phyloP scores from a whole-genome alignment of 164 flowering plant species.

The Chloranthus sessilifolius region DNA sequence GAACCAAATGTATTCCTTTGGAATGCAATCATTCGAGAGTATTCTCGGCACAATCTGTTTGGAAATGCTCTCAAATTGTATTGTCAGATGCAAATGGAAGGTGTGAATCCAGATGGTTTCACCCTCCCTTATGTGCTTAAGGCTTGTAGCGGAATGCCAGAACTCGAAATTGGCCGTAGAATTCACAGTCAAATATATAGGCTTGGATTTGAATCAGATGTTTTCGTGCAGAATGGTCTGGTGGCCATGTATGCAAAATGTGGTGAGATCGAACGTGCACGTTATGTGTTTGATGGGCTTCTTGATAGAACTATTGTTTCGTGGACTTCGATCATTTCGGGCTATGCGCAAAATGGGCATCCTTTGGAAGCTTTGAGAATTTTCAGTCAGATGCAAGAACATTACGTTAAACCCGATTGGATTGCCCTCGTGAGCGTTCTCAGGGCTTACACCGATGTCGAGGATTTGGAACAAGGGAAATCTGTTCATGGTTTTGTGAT shows the following conservation, averaged over 20 bases:
- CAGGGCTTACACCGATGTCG: conserved; percentile 29
- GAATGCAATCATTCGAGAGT: conserved; percentile 66
- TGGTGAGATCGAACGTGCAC: conserved; percentile 12
- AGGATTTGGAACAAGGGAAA: conserved; percentile 24
- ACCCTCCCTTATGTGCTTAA: conserved; percentile 30
- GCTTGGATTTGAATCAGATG: conserved; percentile 28
- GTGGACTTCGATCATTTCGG: conserved; percentile 31
- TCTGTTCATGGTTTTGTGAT: conserved; percentile 20
- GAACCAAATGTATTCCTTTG: conserved; percentile 60
- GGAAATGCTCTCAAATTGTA: conserved; percentile 45
- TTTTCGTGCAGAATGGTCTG: conserved; percentile 36
- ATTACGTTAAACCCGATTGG: conserved; percentile 20
- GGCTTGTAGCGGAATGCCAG: conserved; percentile 20
- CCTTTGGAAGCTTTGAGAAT: conserved; percentile 27
- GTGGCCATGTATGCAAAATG: conserved; percentile 30
- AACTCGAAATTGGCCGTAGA: conserved; percentile 6
- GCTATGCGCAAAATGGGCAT: conserved; percentile 29
- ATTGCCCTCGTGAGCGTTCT: conserved; percentile 30
- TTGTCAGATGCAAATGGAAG: conserved; percentile 40
- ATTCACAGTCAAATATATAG: conserved; percentile 25
- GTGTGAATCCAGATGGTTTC: conserved; percentile 28
- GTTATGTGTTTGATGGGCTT: conserved; percentile 19
- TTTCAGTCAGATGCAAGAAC: conserved; percentile 20
- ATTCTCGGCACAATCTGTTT: conserved; percentile 37
- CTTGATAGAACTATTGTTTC: conserved; percentile 25